Evolutionary conservation across 495 filamentous ascomycete species (phyloP).

Genomic region (Rhizodiscina lignyota): DNA sequence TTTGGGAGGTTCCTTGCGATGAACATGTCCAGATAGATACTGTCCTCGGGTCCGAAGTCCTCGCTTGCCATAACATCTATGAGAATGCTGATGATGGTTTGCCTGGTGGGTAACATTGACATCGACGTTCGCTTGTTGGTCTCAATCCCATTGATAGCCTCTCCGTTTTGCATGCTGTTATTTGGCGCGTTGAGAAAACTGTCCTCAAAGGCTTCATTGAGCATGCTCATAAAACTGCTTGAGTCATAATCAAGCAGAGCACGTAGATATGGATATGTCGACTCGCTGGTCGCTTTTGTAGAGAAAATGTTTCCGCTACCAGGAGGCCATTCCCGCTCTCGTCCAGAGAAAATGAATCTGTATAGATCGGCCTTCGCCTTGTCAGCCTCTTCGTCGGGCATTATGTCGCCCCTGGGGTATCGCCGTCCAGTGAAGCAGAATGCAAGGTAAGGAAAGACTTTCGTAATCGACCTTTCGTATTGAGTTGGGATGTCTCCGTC

Average conservation of each 20-base stretch:
- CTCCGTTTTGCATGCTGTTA: slow-evolving; percentile 1
- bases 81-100: slow-evolving; percentile 78
- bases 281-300: slow-evolving; percentile 32
- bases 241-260: slow-evolving; percentile 78
- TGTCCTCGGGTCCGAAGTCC: slow-evolving; percentile 62
- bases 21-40: slow-evolving; percentile 95
- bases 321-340: slow-evolving; percentile 47
- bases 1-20: slow-evolving; percentile 91
- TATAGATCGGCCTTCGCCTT: slow-evolving; percentile 78
- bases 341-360: slow-evolving; percentile 81
- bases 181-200: slow-evolving; percentile 53
- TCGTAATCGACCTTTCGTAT: slow-evolving; percentile 28
- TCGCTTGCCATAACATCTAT: slow-evolving; percentile 68
- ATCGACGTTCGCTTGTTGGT: slow-evolving; percentile 6
- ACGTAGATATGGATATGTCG: slow-evolving; percentile 66
- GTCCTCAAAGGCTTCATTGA: slow-evolving; percentile 97
- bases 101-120: slow-evolving; percentile 57
- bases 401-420: slow-evolving; percentile 68
- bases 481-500: slow-evolving; percentile 26
- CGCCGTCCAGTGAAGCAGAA: slow-evolving; percentile 80
- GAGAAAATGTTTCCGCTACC: slow-evolving; percentile 33
- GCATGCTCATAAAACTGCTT: slow-evolving; percentile 78
- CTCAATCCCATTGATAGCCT: slow-evolving; percentile 1
- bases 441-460: slow-evolving; percentile 89
- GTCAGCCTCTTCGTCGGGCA: slow-evolving; percentile 53